These are phyloP conservation scores for Fusarium redolens DNA, from an alignment of 2,329 filamentous ascomycete genomes.

Conservation along the genomic window DNA sequence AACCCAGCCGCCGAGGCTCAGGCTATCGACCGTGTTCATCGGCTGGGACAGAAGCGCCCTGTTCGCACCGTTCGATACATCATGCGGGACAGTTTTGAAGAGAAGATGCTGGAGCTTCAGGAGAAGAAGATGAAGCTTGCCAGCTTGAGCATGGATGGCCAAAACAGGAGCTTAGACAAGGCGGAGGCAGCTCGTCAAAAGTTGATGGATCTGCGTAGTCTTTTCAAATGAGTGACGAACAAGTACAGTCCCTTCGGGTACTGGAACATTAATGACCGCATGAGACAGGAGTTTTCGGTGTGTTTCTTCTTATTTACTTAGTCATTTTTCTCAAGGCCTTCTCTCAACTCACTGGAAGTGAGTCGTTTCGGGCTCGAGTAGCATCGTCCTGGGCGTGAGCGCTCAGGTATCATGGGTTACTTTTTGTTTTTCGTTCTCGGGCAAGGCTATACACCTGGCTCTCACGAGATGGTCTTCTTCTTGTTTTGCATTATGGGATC, in stretches of 20 bases:
- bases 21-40: constrained; percentile 92
- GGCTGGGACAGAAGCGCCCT: constrained; percentile 87
- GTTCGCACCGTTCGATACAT: constrained; percentile 91
- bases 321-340: constrained; percentile 40
- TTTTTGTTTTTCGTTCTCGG: constrained; percentile 20
- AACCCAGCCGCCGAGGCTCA: constrained; percentile 96
- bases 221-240: constrained; percentile 61
- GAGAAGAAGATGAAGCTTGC: constrained; percentile 93
- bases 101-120: constrained; percentile 90
- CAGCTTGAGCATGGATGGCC: constrained; percentile 82
- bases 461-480: constrained; percentile 45
- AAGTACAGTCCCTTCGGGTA: constrained; percentile 18
- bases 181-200: constrained; percentile 69
- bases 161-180: constrained; percentile 65
- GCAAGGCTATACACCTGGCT: constrained; percentile 41
- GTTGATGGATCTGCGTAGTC: constrained; percentile 67
- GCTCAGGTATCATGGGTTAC: constrained; percentile 31
- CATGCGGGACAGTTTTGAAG: constrained; percentile 91
- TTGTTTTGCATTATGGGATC: constrained; percentile 28
- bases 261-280: constrained; percentile 31
- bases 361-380: constrained; percentile 30
- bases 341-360: constrained; percentile 32
- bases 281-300: constrained; percentile 39
- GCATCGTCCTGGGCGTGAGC: constrained; percentile 30
- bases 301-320: constrained; percentile 41